Base-by-base conservation (phyloP, 805 yeast species). In the Jamesozyma spencerorum region DNA sequence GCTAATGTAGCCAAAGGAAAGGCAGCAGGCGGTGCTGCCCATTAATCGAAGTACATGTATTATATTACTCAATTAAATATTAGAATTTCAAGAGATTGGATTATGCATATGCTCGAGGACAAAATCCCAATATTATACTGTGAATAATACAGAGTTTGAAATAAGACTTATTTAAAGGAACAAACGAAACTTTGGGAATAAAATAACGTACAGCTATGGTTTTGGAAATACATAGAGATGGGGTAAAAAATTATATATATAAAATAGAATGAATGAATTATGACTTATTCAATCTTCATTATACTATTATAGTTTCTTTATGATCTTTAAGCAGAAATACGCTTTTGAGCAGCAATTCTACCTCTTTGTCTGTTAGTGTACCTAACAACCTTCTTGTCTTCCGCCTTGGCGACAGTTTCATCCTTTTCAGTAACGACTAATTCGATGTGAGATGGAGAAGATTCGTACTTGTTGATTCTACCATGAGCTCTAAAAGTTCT, bases 401-500 rank as follows among this genome's bases (percentile, higher is more conserved):
- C 70, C 64, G 97, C 87, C 81, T 90, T 92, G 65, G 81, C 87
- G 70, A 92, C 85, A 65, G 74, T 78, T 75, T 88, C 97, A 60
- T 76, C 92, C 72, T 80, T 85, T 81, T 92, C 98, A 65, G 96
- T 83, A 63, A 92, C 77, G 68, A 86, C 81, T 67, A 92, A 77
- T 80, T 92, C 98, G 70, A 92, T 90, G 85, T 92, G 99, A 65
- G 94, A 88, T 70, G 98, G 98, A 64, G 88, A 77, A 49, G 97
- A 85, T 78, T 87, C 94, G 92, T 87, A 92, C 65, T 96, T 95
- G 77, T 90, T 92, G 71, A 87, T 85, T 83, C 98, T 92, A 85
- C 99, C 99, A 83, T 90, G 97, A 65, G 99, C 99, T 83, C 99
- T 88, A 95, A 77, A 92, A 67, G 98, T 92, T 79, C 99, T 87